Evolutionary conservation across 192 early-diverging fungal genomes (phyloP), one percentile per base, ranked within the genome.

Genomic region (Rhizophagus clarus): DNA sequence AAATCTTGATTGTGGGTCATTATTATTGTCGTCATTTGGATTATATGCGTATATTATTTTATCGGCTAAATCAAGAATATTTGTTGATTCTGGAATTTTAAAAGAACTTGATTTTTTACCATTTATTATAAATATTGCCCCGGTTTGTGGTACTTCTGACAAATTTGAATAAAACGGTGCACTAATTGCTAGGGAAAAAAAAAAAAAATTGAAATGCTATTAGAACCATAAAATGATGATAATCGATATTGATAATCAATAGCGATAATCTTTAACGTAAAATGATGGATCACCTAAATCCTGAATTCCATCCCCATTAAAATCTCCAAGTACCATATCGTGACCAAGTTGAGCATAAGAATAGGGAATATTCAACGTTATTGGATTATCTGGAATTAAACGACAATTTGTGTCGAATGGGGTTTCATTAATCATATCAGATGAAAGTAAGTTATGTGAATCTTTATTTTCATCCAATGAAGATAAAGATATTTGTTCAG

Each of bases 271-370:
- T 32, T 20, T n/a, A n/a, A n/a, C n/a, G n/a, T n/a, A 74, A 74
- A 74, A 61, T 31, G 20, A 29, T 20, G 61, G 5, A 28, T 74
- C 29, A 74, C 73, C 94, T 14, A 95, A 69, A 61, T 92, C 90
- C 7, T 84, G 17, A 15, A 75, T 56, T 8, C 91, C 92, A 69
- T 88, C 88, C 8, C 88, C 91, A 83, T 88, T 82, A 81, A 96
- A 97, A 76, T 96, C 91, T 17, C 95, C 96, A 0, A 80, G 72
- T 5, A 83, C 89, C 20, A 89, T 82, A 4, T 88, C 85, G 34
- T 89, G 88, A 12, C 95, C 96, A 22, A 97, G 84, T 7, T 86
- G 88, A 8, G 89, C 88, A 80, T 91, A 92, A n/a, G 86, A 74
- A 51, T 82, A 78, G 4, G 87, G 84, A 61, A 88, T 85, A 26